A percentile compares a stretch with the other conserved stretches of the same genome.
phyloP scores from a whole-genome alignment of 1,139 yeast species.

The Geotrichum restrictum region DNA sequence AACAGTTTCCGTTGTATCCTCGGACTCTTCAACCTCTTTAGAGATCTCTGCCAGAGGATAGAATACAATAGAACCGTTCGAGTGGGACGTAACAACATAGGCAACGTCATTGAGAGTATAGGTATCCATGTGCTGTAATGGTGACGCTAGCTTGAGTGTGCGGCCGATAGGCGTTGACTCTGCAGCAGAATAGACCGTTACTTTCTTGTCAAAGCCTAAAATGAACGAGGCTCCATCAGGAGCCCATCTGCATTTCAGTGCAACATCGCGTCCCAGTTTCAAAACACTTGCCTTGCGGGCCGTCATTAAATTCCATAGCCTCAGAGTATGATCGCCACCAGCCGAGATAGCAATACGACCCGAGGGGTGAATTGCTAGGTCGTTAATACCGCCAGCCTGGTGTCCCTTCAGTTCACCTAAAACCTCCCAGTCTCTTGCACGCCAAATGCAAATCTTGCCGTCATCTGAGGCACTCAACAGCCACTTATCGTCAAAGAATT shows the following conservation, averaged over 20 bases:
- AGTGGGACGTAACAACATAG: conserved; percentile 63
- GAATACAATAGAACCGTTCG: conserved; percentile 69
- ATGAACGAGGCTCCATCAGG: conserved; percentile 62
- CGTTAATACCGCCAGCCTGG: conserved; percentile 57
- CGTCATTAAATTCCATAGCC: conserved; percentile 95
- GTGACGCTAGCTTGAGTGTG: conserved; percentile 46
- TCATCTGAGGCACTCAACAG: conserved; percentile 86
- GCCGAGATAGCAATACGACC: conserved; percentile 89
- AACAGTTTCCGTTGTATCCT: conserved; percentile 33
- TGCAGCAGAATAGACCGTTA: conserved; percentile 63
- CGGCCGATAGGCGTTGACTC: conserved; percentile 57
- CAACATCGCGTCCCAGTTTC: conserved; percentile 55
- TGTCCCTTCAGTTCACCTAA: conserved; percentile 88
- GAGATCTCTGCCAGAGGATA: conserved; percentile 39
- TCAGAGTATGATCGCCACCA: conserved; percentile 74
- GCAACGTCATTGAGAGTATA: conserved; percentile 41
- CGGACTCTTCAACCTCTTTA: conserved; percentile 33
- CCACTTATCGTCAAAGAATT: conserved; percentile 72
- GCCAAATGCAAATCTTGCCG: conserved; percentile 86
- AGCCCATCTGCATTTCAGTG: conserved; percentile 39
- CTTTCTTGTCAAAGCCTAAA: conserved; percentile 65
- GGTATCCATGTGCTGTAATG: conserved; percentile 67
- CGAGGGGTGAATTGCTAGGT: conserved; percentile 85
- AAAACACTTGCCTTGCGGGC: conserved; percentile 89
- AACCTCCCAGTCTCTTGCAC: conserved; percentile 95